Evolutionary conservation across 169 alveolate species (phyloP).

Genomic region (Plasmodium adleri): DNA sequence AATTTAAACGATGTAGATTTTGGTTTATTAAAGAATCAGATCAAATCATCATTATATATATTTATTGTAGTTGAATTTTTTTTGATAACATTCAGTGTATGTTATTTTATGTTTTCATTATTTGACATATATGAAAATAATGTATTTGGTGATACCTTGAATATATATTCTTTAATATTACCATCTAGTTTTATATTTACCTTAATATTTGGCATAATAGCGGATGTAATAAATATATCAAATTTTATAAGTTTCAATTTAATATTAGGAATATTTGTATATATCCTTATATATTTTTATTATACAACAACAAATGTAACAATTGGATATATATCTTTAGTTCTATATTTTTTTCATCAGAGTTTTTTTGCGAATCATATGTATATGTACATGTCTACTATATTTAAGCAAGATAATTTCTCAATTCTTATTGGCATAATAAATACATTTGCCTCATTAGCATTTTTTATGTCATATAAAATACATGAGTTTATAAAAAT

Average conservation of each 20-base stretch:
- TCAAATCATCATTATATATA: conserved; percentile 30
- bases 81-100: conserved; percentile 52
- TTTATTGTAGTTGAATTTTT: conserved; percentile 69
- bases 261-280: conserved; percentile 41
- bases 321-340: conserved; percentile 31
- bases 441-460: conserved; percentile 54
- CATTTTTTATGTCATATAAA: conserved; percentile 55
- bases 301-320: conserved; percentile 36
- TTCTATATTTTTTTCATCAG: conserved; percentile 60
- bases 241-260: conserved; percentile 60
- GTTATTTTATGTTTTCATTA: conserved; percentile 63
- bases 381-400: conserved; percentile 75
- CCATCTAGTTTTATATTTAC: conserved; percentile 67
- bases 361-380: conserved; percentile 74
- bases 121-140: conserved; percentile 63
- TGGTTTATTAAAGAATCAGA: conserved; percentile 26
- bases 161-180: conserved; percentile 40
- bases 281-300: conserved; percentile 14
- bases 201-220: conserved; percentile 61
- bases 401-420: conserved; percentile 54
- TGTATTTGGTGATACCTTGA: conserved; percentile 52
- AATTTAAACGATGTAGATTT: conserved; percentile 1
- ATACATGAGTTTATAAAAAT: conserved; percentile 34
- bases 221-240: conserved; percentile 51
- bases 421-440: conserved; percentile 66